A percentile compares a stretch with the other conserved stretches of the same genome.
phyloP scores from a whole-genome alignment of 352 stramenopile genomes.

The Phytopythium aichiense region DNA sequence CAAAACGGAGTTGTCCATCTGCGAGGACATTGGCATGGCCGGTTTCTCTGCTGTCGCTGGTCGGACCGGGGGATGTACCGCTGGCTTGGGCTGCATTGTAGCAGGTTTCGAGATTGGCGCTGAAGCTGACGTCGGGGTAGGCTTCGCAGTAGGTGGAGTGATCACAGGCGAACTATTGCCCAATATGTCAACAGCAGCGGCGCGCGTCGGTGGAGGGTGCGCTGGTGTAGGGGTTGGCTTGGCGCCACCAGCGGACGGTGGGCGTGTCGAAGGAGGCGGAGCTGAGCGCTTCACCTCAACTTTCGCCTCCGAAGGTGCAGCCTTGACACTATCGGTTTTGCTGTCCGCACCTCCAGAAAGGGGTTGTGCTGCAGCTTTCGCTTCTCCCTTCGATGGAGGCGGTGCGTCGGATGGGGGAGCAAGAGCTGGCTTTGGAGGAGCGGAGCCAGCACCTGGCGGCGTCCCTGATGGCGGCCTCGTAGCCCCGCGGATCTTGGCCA shows the following conservation, averaged over 20 bases:
- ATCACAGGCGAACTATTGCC: slow-evolving; percentile 20
- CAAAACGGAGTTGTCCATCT: slow-evolving; percentile 7
- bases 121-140: neutral
- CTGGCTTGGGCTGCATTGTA: slow-evolving; percentile 4
- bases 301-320: slow-evolving; percentile 13
- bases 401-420: slow-evolving; percentile 11
- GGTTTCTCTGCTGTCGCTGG: neutral
- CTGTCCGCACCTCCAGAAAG: slow-evolving; percentile 9
- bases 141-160: neutral
- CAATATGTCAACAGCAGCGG: slow-evolving; percentile 36
- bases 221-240: slow-evolving; percentile 1
- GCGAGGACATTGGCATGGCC: too few relatives aligned
- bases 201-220: slow-evolving; percentile 10
- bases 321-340: slow-evolving; percentile 16
- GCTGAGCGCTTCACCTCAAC: slow-evolving; percentile 26
- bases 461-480: slow-evolving; percentile 37
- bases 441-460: slow-evolving; percentile 17
- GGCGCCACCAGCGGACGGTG: neutral
- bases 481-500: slow-evolving; percentile 71
- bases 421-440: slow-evolving; percentile 11
- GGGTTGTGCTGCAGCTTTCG: slow-evolving; percentile 11
- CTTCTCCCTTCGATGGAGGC: slow-evolving; percentile 14
- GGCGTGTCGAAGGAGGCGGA: slow-evolving; percentile 12
- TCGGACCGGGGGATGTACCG: slow-evolving; percentile 1
- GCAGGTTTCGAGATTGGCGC: neutral